Evolutionary conservation across 2,329 filamentous ascomycete species (phyloP).

Genomic region (Pseudogymnoascus sp.): DNA sequence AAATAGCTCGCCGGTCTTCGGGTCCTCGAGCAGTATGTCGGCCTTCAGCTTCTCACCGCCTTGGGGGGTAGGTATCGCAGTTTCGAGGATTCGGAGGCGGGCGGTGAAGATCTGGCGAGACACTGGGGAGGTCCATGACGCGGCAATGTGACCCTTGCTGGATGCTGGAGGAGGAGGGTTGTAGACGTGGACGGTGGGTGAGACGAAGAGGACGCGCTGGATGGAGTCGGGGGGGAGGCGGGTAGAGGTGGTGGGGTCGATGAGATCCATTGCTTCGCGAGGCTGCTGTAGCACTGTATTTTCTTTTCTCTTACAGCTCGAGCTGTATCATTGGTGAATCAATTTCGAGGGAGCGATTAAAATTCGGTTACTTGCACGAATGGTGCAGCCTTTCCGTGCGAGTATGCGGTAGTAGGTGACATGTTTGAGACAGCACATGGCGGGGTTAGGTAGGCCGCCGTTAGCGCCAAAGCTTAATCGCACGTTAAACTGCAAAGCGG

Average conservation of each 20-base stretch:
- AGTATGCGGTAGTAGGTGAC: not conserved
- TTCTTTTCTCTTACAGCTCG: not conserved
- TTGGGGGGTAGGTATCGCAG: slow-evolving; percentile 43
- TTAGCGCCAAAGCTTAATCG: not conserved
- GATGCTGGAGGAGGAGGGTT: slow-evolving; percentile 73
- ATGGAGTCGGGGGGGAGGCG: slow-evolving; percentile 68
- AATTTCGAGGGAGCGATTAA: not conserved
- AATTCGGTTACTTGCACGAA: not conserved
- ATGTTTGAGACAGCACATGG: not conserved
- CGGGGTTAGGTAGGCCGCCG: not conserved
- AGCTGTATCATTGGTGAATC: not conserved
- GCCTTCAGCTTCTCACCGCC: slow-evolving; percentile 53
- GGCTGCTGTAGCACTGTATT: not conserved
- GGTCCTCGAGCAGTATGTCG: slow-evolving; percentile 73
- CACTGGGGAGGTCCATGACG: slow-evolving; percentile 65
- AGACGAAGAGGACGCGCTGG: slow-evolving; percentile 75
- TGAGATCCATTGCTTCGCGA: slow-evolving; percentile 16
- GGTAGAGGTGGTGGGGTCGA: slow-evolving; percentile 64
- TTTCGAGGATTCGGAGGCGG: slow-evolving; percentile 71
- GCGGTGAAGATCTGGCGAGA: slow-evolving; percentile 77
- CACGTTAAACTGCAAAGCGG: not conserved
- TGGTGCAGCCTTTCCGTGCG: not conserved
- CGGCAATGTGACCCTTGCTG: slow-evolving; percentile 71
- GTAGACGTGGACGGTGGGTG: slow-evolving; percentile 72
- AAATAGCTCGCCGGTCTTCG: slow-evolving; percentile 65